A percentile compares a stretch with the other conserved stretches of the same genome.
Conservation (phyloP, 2,329 filamentous ascomycete genomes). For the Xylaria digitata region DNA sequence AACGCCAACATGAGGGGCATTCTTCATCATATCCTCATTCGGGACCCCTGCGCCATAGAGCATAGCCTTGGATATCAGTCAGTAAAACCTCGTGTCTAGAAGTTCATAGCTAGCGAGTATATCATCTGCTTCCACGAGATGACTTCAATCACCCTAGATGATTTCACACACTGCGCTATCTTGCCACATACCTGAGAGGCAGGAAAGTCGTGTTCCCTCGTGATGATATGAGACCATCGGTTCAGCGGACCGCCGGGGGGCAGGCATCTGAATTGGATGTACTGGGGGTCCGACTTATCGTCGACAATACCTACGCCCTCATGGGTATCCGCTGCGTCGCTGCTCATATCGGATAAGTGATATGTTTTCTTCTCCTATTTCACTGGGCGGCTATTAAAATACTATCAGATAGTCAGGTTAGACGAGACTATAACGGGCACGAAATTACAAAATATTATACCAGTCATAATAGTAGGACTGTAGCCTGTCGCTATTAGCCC, state of each 20-base stretch:
- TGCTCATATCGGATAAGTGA: conserved; percentile 31
- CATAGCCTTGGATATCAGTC: conserved; percentile 77
- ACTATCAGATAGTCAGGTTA: not conserved
- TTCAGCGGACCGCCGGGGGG: conserved; percentile 73
- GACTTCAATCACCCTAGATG: no score
- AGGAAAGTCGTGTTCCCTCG: conserved; percentile 87
- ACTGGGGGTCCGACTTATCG: conserved; percentile 63
- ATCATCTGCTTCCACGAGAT: not conserved
- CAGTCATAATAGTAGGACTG: no score
- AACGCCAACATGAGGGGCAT: conserved; percentile 88
- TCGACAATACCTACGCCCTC: conserved; percentile 46
- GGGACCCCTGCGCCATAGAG: conserved; percentile 93
- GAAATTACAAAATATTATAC: no score
- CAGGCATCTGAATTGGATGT: conserved; percentile 64
- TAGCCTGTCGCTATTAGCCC: no score
- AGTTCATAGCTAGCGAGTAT: not conserved
- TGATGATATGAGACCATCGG: conserved; percentile 85
- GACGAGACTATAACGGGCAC: not conserved
- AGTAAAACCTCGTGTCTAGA: not conserved
- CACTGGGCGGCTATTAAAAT: not conserved
- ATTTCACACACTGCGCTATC: not conserved
- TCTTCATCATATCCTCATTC: conserved; percentile 86
- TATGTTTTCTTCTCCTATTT: not conserved
- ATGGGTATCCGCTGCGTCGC: conserved; percentile 37
- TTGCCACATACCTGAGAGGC: conserved; percentile 77